phyloP scores from a whole-genome alignment of 208 protist species.

The Acanthamoeba lenticulata region DNA sequence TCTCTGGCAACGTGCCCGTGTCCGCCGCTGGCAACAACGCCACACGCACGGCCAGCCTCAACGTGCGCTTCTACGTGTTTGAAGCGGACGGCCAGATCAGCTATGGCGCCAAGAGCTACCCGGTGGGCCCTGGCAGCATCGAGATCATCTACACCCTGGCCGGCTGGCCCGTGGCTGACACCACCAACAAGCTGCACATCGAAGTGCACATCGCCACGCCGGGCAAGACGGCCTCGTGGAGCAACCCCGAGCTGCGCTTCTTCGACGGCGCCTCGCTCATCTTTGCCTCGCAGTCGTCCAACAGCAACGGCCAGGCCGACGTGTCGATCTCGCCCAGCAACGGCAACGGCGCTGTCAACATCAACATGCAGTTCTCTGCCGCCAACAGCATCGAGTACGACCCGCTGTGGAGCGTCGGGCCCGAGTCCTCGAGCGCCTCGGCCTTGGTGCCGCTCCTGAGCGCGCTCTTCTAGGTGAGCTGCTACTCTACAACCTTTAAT shows the following conservation, averaged over 20 bases:
- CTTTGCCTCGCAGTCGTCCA: background rate
- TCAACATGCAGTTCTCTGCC: background rate
- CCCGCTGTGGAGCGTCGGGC: background rate
- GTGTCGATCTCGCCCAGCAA: background rate
- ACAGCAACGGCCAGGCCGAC: conserved; percentile 3
- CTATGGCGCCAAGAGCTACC: conserved; percentile 2
- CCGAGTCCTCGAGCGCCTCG: background rate
- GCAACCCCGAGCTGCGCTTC: conserved; percentile 2
- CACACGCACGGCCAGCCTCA: background rate
- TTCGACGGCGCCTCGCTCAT: conserved; percentile 36
- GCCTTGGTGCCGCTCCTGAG: background rate
- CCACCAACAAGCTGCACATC: background rate
- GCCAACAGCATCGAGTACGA: conserved; percentile 32
- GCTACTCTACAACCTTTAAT: no score
- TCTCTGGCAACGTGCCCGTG: background rate
- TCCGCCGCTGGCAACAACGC: background rate
- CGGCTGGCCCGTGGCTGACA: background rate
- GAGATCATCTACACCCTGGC: conserved; percentile 34
- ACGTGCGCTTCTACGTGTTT: conserved; percentile 39
- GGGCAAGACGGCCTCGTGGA: background rate
- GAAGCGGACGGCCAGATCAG: background rate
- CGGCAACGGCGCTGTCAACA: background rate
- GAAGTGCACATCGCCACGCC: background rate
- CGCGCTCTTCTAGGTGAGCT: background rate
- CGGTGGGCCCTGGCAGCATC: background rate